Base-by-base conservation (phyloP, 352 stramenopile species). In the Peronospora farinosa region DNA sequence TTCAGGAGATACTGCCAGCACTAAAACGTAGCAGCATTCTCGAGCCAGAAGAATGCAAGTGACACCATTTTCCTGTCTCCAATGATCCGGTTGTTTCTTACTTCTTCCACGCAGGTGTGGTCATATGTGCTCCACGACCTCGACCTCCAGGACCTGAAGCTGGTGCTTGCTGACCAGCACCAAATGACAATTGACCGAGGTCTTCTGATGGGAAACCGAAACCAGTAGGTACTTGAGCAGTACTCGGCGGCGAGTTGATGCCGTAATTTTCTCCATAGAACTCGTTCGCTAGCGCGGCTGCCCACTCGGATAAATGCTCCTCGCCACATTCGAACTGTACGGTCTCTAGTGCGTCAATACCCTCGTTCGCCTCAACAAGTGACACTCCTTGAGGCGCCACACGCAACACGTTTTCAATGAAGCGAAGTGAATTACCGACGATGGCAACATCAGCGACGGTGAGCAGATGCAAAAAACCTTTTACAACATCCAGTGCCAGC, bases 231-330 rank as follows among this genome's bases (percentile, higher is more conserved):
- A 37, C 28, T 16, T 32, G 30, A 27, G 17, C 30, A 9, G 40
- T 40, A 28, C 58, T 83, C 2, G 66, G 74, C 0, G 80, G 80
- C 19, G 77, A 88, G 47, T 86, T 77, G 25, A 86, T 60, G 5
- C 81, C 83, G 39, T 88, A 91, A 53, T 86, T 84, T 37, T 90
- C 79, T 38, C 80, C 79, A 49, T 90, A 93, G 45, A 88, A 91
- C 47, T 85, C 65, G 55, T 93, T 87, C n/a, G 90, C 74, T 39
- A 93, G 57, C 13, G 69, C 63, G 5, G 82, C 74, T 0, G 79
- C 79, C 67, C 79, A 87, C 31, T 72, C 60, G 6, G 73, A 63
- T 28, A 90, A 59, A 43, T 86, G 70, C 36, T 79, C 64, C 36
- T 84, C 76, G 8, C 64, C 42, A 13, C 67, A 75, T 41, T 88